These are phyloP conservation scores for Fusarium haematococcum DNA, from an alignment of 2,329 filamentous ascomycete genomes.

Conservation along the genomic window DNA sequence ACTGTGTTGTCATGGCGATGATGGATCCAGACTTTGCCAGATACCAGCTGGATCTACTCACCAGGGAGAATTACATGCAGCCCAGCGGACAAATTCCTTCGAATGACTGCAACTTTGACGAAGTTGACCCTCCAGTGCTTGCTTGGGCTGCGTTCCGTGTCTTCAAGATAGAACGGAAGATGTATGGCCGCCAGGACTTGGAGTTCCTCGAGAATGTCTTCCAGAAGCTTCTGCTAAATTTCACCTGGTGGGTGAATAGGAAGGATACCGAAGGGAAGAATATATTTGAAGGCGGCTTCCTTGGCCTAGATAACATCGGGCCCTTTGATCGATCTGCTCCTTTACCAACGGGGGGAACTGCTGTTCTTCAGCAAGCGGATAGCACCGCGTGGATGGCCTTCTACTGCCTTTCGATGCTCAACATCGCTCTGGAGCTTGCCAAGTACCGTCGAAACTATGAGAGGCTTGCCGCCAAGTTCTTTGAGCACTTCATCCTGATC, in stretches of 20 bases:
- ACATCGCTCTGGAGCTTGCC: slow-evolving; percentile 93
- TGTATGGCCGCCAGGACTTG: slow-evolving; percentile 93
- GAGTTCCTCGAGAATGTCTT: slow-evolving; percentile 98
- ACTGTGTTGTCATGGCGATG: slow-evolving; percentile 96
- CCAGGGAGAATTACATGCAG: slow-evolving; percentile 98
- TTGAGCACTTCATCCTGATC: slow-evolving; percentile 98
- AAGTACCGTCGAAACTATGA: slow-evolving; percentile 97
- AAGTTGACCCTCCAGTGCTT: slow-evolving; percentile 96
- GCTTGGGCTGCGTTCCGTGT: slow-evolving; percentile 95
- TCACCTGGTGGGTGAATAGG: slow-evolving; percentile 99
- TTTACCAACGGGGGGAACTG: slow-evolving; percentile 82
- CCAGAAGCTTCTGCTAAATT: slow-evolving; percentile 94
- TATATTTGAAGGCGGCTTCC: slow-evolving; percentile 95
- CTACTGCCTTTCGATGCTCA: slow-evolving; percentile 96
- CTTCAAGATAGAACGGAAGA: slow-evolving; percentile 98
- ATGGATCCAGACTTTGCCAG: slow-evolving; percentile 98
- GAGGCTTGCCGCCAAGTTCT: slow-evolving; percentile 97
- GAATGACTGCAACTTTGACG: slow-evolving; percentile 96
- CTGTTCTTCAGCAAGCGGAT: slow-evolving; percentile 91
- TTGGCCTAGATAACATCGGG: slow-evolving; percentile 96
- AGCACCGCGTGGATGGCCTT: slow-evolving; percentile 99
- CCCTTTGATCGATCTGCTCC: slow-evolving; percentile 97
- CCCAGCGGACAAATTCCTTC: slow-evolving; percentile 95
- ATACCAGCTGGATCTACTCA: slow-evolving; percentile 96
- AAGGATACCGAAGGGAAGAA: slow-evolving; percentile 97